A percentile compares a stretch with the other conserved stretches of the same genome.
Evolutionary conservation across 495 filamentous ascomycete genomes (phyloP).

Genomic region (Xylaria curta): DNA sequence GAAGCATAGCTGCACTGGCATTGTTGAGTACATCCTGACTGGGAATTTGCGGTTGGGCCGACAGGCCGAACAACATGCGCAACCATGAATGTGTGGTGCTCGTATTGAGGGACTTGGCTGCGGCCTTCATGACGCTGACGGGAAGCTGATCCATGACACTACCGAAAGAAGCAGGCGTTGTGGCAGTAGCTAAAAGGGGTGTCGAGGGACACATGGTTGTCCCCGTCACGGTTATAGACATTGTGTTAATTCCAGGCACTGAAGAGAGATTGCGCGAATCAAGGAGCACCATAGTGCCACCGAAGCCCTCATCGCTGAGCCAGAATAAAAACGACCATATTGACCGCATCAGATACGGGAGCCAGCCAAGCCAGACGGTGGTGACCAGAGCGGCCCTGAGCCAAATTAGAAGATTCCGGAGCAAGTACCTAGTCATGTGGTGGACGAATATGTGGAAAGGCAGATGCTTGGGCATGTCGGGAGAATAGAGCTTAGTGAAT

Average conservation of each 20-base stretch:
- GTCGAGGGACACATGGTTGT: slow-evolving; percentile 51
- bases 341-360: slow-evolving; percentile 89
- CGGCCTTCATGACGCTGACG: slow-evolving; percentile 38
- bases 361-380: slow-evolving; percentile 84
- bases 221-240: slow-evolving; percentile 31
- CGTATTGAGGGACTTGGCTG: slow-evolving; percentile 39
- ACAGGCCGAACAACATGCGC: slow-evolving; percentile 27
- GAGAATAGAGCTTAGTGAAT: slow-evolving; percentile 96
- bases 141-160: slow-evolving; percentile 38
- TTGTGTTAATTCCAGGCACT: slow-evolving; percentile 9
- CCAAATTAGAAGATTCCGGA: slow-evolving; percentile 76
- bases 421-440: slow-evolving; percentile 72
- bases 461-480: slow-evolving; percentile 84
- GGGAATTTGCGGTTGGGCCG: slow-evolving; percentile 15
- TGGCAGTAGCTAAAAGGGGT: slow-evolving; percentile 50
- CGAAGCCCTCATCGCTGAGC: slow-evolving; percentile 91
- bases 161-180: slow-evolving; percentile 43
- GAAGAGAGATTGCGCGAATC: slow-evolving; percentile 32
- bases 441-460: slow-evolving; percentile 80
- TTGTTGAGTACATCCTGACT: slow-evolving; percentile 28
- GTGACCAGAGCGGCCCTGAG: slow-evolving; percentile 76
- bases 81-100: slow-evolving; percentile 39
- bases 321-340: slow-evolving; percentile 94
- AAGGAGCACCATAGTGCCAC: slow-evolving; percentile 42
- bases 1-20: slow-evolving; percentile 30